Evolutionary conservation across 2,329 filamentous ascomycete genomes (phyloP), one percentile per base, ranked within the genome.

Genomic region (Chaetothyriales sp.): DNA sequence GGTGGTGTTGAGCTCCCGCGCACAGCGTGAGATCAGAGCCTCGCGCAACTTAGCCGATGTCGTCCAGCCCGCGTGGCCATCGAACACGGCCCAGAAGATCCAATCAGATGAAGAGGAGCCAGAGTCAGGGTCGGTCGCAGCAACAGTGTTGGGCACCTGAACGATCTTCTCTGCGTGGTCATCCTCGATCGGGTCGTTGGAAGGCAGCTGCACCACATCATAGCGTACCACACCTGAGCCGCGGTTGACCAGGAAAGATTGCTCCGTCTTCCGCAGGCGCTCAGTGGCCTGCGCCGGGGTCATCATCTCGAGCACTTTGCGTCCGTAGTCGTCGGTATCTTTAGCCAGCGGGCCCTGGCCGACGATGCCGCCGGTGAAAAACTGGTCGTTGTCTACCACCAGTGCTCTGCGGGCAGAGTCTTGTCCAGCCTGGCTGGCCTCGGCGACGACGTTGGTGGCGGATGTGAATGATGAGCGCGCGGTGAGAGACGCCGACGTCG

Each of bases 51-150:
- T 96, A 18, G 92, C 92, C 42, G 92, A 96, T 5, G 92, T 98
- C 3, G 92, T 95, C 92, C 92, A 98, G 59, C 92, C 92, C 45
- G 86, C 86, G 68, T 98, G 92, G 0, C 92, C 92, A 64, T 98
- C 92, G 67, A 96, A 98, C 18, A 98, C 89, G 52, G 89, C 92
- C 92, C 93, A 98, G 67, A 98, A 98, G 88, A 96, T 96, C 92
- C 92, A 98, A 68, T 98, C 93, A 15, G 56, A 58, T 12, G 55
- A 57, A 55, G 78, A 86, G 53, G 74, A 80, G 18, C 73, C 57
- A 15, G 76, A 73, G 39, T 75, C 68, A 64, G 76, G 69, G 61
- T 76, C 71, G 6, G 73, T 72, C 15, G 74, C 73, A 22, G 75
- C 73, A 42, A 77, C 71, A 47, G 72, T 74, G 49, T 76, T 75